Conservation (phyloP, 2,329 filamentous ascomycete species). For the Stagonosporopsis vannaccii region DNA sequence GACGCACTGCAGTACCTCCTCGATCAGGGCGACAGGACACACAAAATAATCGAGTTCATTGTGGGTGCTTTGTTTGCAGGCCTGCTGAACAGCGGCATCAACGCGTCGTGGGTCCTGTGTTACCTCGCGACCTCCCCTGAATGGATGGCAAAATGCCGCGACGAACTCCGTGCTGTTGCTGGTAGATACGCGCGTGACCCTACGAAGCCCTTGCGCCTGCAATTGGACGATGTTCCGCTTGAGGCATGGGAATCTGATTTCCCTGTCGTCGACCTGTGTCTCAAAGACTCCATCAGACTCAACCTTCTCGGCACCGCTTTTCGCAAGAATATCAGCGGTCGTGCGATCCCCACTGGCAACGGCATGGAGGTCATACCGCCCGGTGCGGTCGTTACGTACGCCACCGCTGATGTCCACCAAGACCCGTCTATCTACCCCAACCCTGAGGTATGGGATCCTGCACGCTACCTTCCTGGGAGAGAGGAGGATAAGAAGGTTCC, state of each 20-base stretch:
- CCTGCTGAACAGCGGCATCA: slow-evolving; percentile 65
- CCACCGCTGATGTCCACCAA: slow-evolving; percentile 58
- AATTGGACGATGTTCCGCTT: slow-evolving; percentile 55
- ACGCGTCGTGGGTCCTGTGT: slow-evolving; percentile 58
- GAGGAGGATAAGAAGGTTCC: slow-evolving; percentile 57
- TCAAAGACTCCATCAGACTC: slow-evolving; percentile 63
- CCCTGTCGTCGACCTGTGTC: slow-evolving; percentile 59
- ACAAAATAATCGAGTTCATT: slow-evolving; percentile 58
- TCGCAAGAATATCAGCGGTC: slow-evolving; percentile 59
- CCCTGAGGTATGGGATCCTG: slow-evolving; percentile 60
- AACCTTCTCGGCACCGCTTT: slow-evolving; percentile 58
- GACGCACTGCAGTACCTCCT: slow-evolving; percentile 64
- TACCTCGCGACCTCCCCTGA: slow-evolving; percentile 46
- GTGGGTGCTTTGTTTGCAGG: slow-evolving; percentile 64
- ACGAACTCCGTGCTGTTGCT: slow-evolving; percentile 58
- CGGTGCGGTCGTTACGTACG: slow-evolving; percentile 56
- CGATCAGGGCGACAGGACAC: slow-evolving; percentile 58
- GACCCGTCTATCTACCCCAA: slow-evolving; percentile 59
- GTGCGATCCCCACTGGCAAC: slow-evolving; percentile 54
- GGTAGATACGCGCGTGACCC: slow-evolving; percentile 52
- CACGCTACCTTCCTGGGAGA: slow-evolving; percentile 56
- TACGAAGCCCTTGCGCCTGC: slow-evolving; percentile 44
- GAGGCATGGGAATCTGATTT: slow-evolving; percentile 66
- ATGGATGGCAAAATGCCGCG: slow-evolving; percentile 56
- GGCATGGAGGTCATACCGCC: slow-evolving; percentile 59